Base-by-base conservation (phyloP, 768 basidiomycete genomes). In the Punctularia strigosozonata region DNA sequence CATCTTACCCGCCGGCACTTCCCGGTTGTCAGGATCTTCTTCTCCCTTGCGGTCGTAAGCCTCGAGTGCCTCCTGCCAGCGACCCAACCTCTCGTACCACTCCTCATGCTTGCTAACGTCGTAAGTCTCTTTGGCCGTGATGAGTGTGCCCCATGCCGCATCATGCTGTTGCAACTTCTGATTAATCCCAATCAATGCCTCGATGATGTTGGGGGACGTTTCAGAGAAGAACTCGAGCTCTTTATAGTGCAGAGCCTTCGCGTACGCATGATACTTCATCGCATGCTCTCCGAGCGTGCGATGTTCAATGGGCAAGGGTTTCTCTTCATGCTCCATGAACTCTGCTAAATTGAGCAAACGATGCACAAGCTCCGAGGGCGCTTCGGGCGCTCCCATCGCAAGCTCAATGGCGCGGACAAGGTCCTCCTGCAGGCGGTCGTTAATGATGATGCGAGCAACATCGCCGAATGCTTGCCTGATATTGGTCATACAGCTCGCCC, bases 281-380 rank as follows among this genome's bases (percentile, higher is more conserved):
- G 95, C 91, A 52, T 92, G 90, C 51, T 91, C 87, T 25, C 94
- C 95, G 12, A 98, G 73, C 10, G 86, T 88, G 37, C 87, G 75
- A 49, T 91, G 81, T 49, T 95, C 90, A 43, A 98, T 95, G 2
- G 90, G 90, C 1, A 98, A 67, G 1, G 86, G 74, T 52, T 94
- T 94, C 52, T 98, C 95, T 59, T 98, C 92, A 49, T 97, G 94
- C 57, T 98, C 95, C 87, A 98, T 94, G 57, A 98, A 98, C 55
- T 99, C 95, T 4, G 91, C 91, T 19, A 98, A 71, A 57, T 91
- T 91, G 40, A 99, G 71, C 13, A 98, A 63, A 19, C 87, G 75
- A 54, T 95, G 88, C 15, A 94, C 84, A 21, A 98, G 69, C 34
- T 98, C 94, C 2, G 87, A 71, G 2, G 91, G 88, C 4, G 87